These are phyloP conservation scores for Dictyostelium firmibasis DNA, from an alignment of 78 protist genomes.

Conservation along the genomic window DNA sequence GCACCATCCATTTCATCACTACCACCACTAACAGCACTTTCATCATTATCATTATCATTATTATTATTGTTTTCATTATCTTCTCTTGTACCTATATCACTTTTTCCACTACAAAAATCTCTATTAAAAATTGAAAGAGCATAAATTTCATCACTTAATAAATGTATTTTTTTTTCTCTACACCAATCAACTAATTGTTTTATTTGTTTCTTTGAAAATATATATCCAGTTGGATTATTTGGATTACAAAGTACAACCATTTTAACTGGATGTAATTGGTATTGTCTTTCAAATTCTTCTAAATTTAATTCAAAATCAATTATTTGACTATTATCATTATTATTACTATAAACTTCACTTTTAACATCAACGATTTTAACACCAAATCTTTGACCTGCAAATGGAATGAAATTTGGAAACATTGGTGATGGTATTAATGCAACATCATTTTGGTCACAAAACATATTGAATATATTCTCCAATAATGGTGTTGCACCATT, in stretches of 20 bases:
- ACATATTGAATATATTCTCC: conserved; percentile 25
- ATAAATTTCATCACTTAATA: conserved; percentile 80
- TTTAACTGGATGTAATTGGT: neutral
- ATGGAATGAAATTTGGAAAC: conserved; percentile 19
- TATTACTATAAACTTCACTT: neutral
- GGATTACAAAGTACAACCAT: conserved; percentile 52
- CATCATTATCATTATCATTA: neutral
- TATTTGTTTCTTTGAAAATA: conserved; percentile 14
- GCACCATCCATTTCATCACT: neutral
- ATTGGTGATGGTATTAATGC: conserved; percentile 61
- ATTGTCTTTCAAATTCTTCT: conserved; percentile 14
- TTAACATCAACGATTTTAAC: conserved; percentile 12
- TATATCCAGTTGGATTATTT: conserved; percentile 72
- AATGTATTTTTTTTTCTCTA: conserved; percentile 8
- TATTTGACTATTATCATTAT: neutral
- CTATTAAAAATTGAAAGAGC: conserved; percentile 49
- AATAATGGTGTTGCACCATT: conserved; percentile 51
- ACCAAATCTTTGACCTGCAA: conserved; percentile 16
- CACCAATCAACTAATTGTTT: conserved; percentile 19
- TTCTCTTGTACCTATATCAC: neutral
- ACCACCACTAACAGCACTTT: too few relatives aligned
- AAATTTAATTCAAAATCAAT: conserved; percentile 1
- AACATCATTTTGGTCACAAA: conserved; percentile 14
- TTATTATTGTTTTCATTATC: neutral
- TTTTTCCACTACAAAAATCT: neutral